Conservation (phyloP, 192 early-diverging fungal genomes). For the Pecoramyces ruminantium region DNA sequence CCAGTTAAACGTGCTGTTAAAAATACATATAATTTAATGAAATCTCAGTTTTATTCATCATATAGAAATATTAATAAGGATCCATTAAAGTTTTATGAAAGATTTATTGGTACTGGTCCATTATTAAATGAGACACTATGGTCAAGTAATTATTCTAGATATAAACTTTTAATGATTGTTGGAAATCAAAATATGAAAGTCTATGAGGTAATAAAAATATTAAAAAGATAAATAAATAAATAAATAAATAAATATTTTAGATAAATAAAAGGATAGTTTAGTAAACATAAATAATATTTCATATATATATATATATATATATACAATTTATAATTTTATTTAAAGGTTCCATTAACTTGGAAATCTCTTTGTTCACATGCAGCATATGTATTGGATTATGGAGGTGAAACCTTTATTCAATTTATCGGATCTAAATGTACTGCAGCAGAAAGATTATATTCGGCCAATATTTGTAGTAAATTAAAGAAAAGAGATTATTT, state of each 20-base stretch:
- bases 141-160: neutral
- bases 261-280: too few relatives aligned
- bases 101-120: neutral
- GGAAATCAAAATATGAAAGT: neutral
- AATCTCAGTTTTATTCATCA: neutral
- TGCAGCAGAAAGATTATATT: neutral
- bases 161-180: neutral
- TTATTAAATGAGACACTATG: neutral
- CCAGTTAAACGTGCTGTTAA: neutral
- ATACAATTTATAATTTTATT: too few relatives aligned
- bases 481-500: neutral
- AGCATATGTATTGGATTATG: neutral
- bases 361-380: neutral
- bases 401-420: neutral
- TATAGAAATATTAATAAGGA: neutral
- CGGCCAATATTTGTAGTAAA: neutral
- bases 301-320: too few relatives aligned
- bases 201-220: neutral
- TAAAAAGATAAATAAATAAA: too few relatives aligned
- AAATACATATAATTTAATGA: neutral
- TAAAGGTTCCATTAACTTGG: neutral
- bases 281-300: too few relatives aligned
- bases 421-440: neutral
- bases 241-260: too few relatives aligned
- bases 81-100: neutral